These are phyloP conservation scores for Metarhizium album DNA, from an alignment of 2,329 filamentous ascomycete genomes.

Conservation along the genomic window DNA sequence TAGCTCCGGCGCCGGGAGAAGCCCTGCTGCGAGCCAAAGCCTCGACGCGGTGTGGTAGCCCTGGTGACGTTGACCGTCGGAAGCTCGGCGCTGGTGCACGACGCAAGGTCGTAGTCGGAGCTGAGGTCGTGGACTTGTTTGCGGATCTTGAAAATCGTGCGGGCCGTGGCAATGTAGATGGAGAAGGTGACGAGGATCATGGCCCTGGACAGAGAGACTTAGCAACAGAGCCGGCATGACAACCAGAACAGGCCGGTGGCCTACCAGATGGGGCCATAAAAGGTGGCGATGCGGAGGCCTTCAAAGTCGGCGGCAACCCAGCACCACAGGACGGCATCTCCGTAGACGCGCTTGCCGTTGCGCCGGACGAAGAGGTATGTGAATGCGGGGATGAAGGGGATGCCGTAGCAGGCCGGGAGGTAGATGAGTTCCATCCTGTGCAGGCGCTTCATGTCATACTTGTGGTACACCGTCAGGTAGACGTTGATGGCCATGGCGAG, in stretches of 20 bases:
- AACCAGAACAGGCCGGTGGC: not conserved
- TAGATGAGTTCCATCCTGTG: constrained; percentile 58
- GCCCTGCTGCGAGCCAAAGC: not conserved
- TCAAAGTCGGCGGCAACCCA: constrained; percentile 57
- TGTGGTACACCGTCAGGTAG: constrained; percentile 63
- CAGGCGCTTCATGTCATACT: constrained; percentile 51
- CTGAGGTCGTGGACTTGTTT: constrained; percentile 37
- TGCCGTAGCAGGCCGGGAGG: constrained; percentile 53
- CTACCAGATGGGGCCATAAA: constrained; percentile 54
- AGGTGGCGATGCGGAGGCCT: constrained; percentile 55
- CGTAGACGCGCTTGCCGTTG: constrained; percentile 48
- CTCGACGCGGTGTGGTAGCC: not conserved
- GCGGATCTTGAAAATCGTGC: constrained; percentile 51
- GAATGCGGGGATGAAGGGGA: constrained; percentile 55
- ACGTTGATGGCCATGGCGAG: constrained; percentile 72
- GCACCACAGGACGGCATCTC: constrained; percentile 64
- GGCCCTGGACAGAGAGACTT: constrained; percentile 1
- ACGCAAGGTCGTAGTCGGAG: constrained; percentile 12
- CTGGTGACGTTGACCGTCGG: not conserved
- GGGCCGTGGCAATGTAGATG: constrained; percentile 37
- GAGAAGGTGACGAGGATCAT: constrained; percentile 9
- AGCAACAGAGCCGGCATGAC: not conserved
- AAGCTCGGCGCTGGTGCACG: constrained; percentile 26
- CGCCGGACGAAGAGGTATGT: constrained; percentile 49
- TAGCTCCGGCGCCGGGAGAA: constrained; percentile 19